Evolutionary conservation across 202 grass and related monocot genomes (phyloP), one percentile per base, ranked within the genome.

Genomic region (Sporobolus alterniflorus): DNA sequence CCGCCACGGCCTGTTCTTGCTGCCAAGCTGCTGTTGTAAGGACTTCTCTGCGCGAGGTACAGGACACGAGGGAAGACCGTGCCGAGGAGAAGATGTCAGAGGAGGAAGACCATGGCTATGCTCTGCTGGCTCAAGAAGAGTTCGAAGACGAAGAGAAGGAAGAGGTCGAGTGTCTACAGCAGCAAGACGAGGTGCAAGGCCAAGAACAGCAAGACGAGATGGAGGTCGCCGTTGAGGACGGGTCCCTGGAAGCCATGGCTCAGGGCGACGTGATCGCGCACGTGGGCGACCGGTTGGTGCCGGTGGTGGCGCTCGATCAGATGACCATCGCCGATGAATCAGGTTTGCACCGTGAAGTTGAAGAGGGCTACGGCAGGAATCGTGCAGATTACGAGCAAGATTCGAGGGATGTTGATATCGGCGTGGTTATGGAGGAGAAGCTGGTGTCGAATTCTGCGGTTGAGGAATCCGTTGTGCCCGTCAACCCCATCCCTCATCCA

Each of bases 1-100:
- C 79, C 52, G 64, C 75, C 52, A 60, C 39, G 52, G 55, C 49
- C 36, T 96, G 97, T 40, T 84, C 89, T 30, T 94, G 91, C 82
- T 99, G 93, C 77, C 48, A 75, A 18, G 78, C 69, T 63, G 78
- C 69, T 63, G 52, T 71, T 40, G 73, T 87, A 0, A 80, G 90
- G 22, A 74, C 28, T 16, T 79, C 74, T 40, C 36, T 32, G 11
- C 89, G 41, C 13, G 81, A 70, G 65, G 22, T 72, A 71, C 72
- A 88, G 2, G 64, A 74, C 26, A 29, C 56, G 2, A 34, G 55
- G 34, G 64, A 66, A 67, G 30, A 1, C 15, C 34, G 22, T 9
- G 41, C 30, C 15, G 13, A 54, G 24, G 25, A 74, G 33, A 75
- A 79, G n/a, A 0, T 56, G 11, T 32, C 79, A 18, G 79, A 62